Evolutionary conservation across 345 rosid species (phyloP), one percentile per base, ranked within the genome.

Genomic region (Stellera chamaejasme): DNA sequence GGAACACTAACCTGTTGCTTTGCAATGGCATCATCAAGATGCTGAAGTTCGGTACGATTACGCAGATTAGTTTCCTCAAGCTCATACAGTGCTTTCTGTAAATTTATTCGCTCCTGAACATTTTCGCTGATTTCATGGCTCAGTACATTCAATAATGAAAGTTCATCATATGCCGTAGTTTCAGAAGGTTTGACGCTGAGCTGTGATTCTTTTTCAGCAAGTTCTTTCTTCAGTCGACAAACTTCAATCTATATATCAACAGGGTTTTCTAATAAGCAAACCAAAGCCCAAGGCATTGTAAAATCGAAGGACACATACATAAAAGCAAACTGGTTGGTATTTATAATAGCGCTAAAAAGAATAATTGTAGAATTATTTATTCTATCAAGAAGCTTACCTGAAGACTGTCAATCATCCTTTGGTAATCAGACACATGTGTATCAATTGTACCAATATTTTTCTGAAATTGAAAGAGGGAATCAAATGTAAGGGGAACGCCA

Each of bases 61-160:
- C 62, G 80, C 28, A 85, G 77, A 66, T 88, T 85, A 44, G 87
- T 80, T 74, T 91, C 98, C 70, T 91, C 96, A n/a, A 88, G 92
- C 70, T 88, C 95, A 82, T 80, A 83, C 57, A 85, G 58, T 47
- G 96, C 96, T 73, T 91, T 88, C 70, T 91, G 98, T 59, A 88
- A 78, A 77, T 88, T 92, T 64, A 85, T 92, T 63, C 95, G 81
- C 67, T 87, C 96, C 75, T 83, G 98, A 52, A 88, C 96, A 63
- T 91, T 91, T 84, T 92, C 98, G 63, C 95, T 83, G 50, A 82
- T 91, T 72, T 91, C 96, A 71, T 81, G 86, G 78, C 98, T 91
- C 62, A 91, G 69, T 66, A 75, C 72, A 68, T 91, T 82, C 74
- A 91, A 72, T 85, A 96, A 83, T 25, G 98, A 91, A 62, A 88